Evolutionary conservation across 139 green algal genomes (phyloP).

Genomic region (Coccomyxa sp.): DNA sequence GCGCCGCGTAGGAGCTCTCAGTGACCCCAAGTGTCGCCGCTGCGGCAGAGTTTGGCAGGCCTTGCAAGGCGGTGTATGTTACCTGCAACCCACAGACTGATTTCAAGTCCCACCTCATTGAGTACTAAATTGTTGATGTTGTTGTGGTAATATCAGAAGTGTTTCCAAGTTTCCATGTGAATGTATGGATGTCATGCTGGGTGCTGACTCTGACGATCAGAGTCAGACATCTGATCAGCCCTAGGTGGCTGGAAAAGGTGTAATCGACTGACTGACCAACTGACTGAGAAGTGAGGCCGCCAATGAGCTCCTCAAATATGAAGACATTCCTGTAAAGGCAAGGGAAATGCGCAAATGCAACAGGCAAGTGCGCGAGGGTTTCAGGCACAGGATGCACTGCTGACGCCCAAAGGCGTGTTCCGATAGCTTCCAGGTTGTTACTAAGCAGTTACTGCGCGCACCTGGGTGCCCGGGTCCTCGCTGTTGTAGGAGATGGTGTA

Average conservation of each 20-base stretch:
- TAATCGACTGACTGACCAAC: too few relatives aligned
- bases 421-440: neutral
- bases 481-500: conserved; percentile 28
- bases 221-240: too few relatives aligned
- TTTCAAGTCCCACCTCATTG: neutral
- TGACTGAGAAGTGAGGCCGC: too few relatives aligned
- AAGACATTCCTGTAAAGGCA: neutral
- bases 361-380: neutral
- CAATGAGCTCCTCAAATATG: neutral
- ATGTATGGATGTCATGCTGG: too few relatives aligned
- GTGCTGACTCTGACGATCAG: too few relatives aligned
- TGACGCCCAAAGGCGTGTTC: too few relatives aligned
- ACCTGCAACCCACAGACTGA: neutral
- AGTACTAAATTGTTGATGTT: too few relatives aligned
- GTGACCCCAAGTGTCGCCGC: neutral
- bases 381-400: neutral
- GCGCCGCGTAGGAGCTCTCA: neutral
- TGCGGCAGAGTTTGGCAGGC: neutral
- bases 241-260: too few relatives aligned
- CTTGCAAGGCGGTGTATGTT: neutral
- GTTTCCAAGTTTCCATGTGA: too few relatives aligned
- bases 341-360: neutral
- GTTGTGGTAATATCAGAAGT: too few relatives aligned
- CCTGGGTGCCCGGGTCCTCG: conserved; percentile 19
- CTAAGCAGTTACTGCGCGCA: neutral